Base-by-base conservation (phyloP, 805 yeast species). In the Cyberlindnera bimundalis region DNA sequence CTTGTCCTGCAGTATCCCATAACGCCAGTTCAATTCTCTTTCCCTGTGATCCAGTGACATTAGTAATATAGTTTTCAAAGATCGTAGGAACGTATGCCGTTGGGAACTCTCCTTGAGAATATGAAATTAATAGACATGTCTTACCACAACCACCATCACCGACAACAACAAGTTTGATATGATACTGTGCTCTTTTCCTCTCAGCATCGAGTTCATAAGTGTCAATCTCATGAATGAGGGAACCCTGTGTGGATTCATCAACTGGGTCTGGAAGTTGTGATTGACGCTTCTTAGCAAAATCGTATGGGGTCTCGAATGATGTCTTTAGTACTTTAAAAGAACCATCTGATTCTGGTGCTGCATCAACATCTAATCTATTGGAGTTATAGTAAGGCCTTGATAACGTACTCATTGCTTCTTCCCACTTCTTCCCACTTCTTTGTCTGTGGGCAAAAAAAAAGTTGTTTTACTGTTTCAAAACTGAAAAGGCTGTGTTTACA, bases 61-160 rank as follows among this genome's bases (percentile, higher is more conserved):
- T 71, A 8, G 84, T 75, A 11, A 79, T 78, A 58, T 84, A 84
- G 60, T 84, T 85, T 50, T 85, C 95, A 64, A 87, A 85, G 21
- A 87, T 81, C 0, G 93, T 85, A 1, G 96, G 96, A 6, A 84
- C 84, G 56, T 88, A 84, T 8, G 72, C 70, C 32, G 73, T 75
- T 2, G 95, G 93, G 57, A 84, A 84, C 51, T 70, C 66, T 17
- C 84, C 82, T 53, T 80, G 78, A 4, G 86, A 74, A 58, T 81
- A 88, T 15, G 85, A 64, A 23, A 70, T 65, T 43, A 85, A 56
- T 51, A 87, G 61, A 53, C 90, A 83, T 0, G 96, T 88, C 60
- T 87, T 87, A n/a, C 96, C 96, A 58, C 93, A 82, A 14, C 87
- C 90, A 53, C 91, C 89, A 60, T 87, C 96, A 7, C 96, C 96